A percentile compares a stretch with the other conserved stretches of the same genome.
Evolutionary conservation across 2,329 filamentous ascomycete genomes (phyloP).

Genomic region (Colletotrichum ledebouriae): DNA sequence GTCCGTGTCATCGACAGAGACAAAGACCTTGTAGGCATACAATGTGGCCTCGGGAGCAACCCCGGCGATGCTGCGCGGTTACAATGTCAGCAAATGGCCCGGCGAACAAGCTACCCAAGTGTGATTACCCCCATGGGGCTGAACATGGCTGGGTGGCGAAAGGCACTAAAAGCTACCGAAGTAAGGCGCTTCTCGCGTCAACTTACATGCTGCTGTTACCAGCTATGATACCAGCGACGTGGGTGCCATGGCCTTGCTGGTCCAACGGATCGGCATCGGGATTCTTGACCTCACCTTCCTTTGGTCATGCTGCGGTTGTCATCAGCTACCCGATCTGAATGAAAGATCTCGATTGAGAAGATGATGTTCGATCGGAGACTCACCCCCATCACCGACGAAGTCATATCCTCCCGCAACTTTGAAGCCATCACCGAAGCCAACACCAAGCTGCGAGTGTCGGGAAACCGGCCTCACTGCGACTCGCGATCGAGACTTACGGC

Average conservation of each 20-base stretch:
- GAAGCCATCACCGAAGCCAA: conserved; percentile 34
- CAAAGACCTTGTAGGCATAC: conserved; percentile 39
- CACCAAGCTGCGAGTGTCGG: conserved; percentile 29
- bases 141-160: no score
- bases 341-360: conserved; percentile 37
- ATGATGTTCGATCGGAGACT: conserved; percentile 10
- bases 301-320: conserved; percentile 41
- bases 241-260: conserved; percentile 54
- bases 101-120: neutral
- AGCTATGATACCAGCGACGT: conserved; percentile 51
- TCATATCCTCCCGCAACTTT: conserved; percentile 38
- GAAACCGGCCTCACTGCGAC: neutral
- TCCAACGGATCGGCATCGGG: conserved; percentile 55
- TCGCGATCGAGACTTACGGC: conserved; percentile 17
- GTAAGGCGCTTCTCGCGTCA: neutral
- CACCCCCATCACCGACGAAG: conserved; percentile 36
- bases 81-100: neutral
- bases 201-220: conserved; percentile 38
- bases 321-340: neutral
- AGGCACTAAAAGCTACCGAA: no score
- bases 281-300: conserved; percentile 43
- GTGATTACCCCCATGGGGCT: no score
- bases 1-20: conserved; percentile 35
- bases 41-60: conserved; percentile 36
- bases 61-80: conserved; percentile 21